Percentiles rank a stretch among this genome's conserved stretches.
Conservation (phyloP, 176 grass and related monocot species). For the Eremochloa ophiuroides region DNA sequence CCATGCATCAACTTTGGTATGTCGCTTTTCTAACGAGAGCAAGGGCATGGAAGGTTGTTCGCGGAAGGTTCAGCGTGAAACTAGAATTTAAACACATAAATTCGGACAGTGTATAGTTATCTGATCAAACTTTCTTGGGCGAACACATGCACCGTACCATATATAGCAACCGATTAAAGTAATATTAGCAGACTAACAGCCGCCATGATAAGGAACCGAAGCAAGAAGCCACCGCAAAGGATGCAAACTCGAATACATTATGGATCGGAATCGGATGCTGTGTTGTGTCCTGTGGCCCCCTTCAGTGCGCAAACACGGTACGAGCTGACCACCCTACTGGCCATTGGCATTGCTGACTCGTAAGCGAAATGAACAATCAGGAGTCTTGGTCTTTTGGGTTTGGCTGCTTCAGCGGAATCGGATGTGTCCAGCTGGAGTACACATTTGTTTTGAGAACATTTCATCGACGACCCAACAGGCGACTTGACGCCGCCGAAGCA, state of each 20-base stretch:
- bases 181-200: not conserved
- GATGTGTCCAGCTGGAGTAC: not conserved
- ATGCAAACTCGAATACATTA: not conserved
- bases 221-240: not conserved
- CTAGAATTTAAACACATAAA: too few species aligned
- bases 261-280: constrained; percentile 10
- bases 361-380: not conserved
- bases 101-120: not conserved
- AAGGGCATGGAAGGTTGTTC: too few species aligned
- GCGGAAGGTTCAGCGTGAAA: too few species aligned
- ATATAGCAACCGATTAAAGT: not conserved
- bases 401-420: not conserved
- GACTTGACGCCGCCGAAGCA: not conserved
- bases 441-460: not conserved
- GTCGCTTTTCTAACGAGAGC: too few species aligned
- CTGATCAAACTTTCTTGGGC: not conserved
- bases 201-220: not conserved
- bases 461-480: not conserved
- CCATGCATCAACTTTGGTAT: too few species aligned
- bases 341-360: not conserved
- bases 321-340: not conserved
- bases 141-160: not conserved
- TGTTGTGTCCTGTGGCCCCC: not conserved
- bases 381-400: not conserved
- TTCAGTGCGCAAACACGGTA: not conserved